phyloP scores from a whole-genome alignment of 2,329 filamentous ascomycete genomes.

The Epicoccum nigrum region DNA sequence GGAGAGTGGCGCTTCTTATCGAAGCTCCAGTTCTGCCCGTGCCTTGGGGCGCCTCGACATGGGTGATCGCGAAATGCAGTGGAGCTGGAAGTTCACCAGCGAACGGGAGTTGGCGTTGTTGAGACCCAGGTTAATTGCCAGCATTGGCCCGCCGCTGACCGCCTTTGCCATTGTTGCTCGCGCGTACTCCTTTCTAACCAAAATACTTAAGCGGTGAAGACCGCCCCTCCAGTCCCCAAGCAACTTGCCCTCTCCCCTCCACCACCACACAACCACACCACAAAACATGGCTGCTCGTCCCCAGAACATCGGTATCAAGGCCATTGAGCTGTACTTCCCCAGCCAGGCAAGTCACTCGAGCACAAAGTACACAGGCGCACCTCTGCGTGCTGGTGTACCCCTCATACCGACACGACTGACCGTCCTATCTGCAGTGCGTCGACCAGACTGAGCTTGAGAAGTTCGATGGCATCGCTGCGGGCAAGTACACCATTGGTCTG shows the following conservation, averaged over 20 bases:
- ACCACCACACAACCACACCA: constrained; percentile 20
- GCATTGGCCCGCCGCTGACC: constrained; percentile 45
- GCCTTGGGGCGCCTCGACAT: not conserved
- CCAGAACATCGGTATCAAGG: constrained; percentile 60
- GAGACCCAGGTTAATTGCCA: constrained; percentile 31
- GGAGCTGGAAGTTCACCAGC: constrained; percentile 14
- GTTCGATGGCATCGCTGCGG: constrained; percentile 59
- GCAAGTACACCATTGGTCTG: constrained; percentile 62
- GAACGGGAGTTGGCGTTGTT: constrained; percentile 35
- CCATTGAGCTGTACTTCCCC: constrained; percentile 61
- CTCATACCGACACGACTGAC: constrained; percentile 20
- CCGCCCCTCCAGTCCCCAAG: constrained; percentile 25
- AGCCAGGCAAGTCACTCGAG: constrained; percentile 53
- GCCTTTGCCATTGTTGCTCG: constrained; percentile 44
- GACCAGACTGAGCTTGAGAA: constrained; percentile 61
- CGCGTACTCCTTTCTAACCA: constrained; percentile 24
- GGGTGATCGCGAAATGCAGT: constrained; percentile 9
- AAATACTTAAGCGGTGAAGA: constrained; percentile 46
- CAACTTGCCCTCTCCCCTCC: constrained; percentile 25
- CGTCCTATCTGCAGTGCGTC: constrained; percentile 52
- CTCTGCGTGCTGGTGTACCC: constrained; percentile 15
- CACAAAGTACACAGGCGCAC: constrained; percentile 3
- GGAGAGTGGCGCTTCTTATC: not conserved
- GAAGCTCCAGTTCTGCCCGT: constrained; percentile 4
- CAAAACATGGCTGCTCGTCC: constrained; percentile 54